These are phyloP conservation scores for Globisporangium paddicum DNA, from an alignment of 352 stramenopile species.

Conservation along the genomic window DNA sequence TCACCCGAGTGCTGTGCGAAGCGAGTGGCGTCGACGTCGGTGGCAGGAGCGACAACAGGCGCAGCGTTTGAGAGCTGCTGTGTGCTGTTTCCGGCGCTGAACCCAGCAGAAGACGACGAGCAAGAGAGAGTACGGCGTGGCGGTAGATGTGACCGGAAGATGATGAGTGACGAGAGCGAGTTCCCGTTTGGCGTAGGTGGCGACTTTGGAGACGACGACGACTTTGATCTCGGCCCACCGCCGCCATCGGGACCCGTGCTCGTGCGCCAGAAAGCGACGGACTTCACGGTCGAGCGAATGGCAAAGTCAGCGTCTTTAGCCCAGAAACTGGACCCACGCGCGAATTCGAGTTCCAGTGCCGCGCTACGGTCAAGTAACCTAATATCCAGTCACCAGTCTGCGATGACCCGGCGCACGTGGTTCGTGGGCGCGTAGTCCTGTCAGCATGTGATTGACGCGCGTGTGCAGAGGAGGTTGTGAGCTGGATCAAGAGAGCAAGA, in stretches of 20 bases:
- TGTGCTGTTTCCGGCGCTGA: neutral
- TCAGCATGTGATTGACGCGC: neutral
- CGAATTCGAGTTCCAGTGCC: neutral
- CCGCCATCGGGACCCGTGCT: slow-evolving; percentile 23
- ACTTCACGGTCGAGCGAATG: slow-evolving; percentile 20
- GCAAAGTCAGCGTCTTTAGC: slow-evolving; percentile 5
- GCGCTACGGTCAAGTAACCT: slow-evolving; percentile 2
- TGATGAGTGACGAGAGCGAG: slow-evolving; percentile 1
- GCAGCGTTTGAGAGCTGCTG: slow-evolving; percentile 6
- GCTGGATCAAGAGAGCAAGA: neutral
- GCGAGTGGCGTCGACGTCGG: neutral
- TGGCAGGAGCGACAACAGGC: neutral
- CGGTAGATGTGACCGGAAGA: too few relatives aligned
- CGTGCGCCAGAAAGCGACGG: slow-evolving; percentile 33
- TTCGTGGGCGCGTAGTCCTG: neutral
- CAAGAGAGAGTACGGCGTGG: neutral
- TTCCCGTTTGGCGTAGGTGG: neutral
- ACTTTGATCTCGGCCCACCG: slow-evolving; percentile 31
- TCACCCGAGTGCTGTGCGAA: neutral
- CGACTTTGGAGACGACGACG: slow-evolving; percentile 9
- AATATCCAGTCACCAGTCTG: slow-evolving; percentile 4
- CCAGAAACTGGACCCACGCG: slow-evolving; percentile 1
- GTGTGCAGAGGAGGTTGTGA: neutral
- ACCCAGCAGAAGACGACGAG: neutral
- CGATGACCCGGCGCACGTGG: neutral